Evolutionary conservation across 2,329 filamentous ascomycete genomes (phyloP), one percentile per base, ranked within the genome.

Genomic region (Akanthomyces muscarius): DNA sequence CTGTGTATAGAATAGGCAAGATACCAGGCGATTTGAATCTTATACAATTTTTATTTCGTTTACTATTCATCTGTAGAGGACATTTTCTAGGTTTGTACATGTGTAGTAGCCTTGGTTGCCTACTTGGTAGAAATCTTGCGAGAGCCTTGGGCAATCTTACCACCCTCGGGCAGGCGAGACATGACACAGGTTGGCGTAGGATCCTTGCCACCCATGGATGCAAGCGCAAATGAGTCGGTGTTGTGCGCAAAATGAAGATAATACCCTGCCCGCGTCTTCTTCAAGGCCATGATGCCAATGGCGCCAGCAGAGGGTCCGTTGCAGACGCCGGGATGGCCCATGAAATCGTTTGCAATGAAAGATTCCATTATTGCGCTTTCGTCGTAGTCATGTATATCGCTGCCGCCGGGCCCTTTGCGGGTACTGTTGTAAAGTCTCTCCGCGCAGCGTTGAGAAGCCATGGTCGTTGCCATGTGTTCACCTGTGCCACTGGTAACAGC

Each of bases 201-300:
- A 67, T 98, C 93, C 30, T 86, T 83, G 1, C 89, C 90, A 44
- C 89, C 86, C 91, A 98, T 96, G 3, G 92, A 96, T 1, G 92
- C 92, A 60, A 99, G 78, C 6, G 93, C 92, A 79, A 89, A 89
- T 1, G 85, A 87, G 73, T 98, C 94, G 0, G 95, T 99, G 72
- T 98, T 99, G 80, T 99, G 95, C 1, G 90, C 93, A 78, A 96
- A 99, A 75, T 94, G 94, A 58, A 99, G 84, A 71, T 90, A 92
- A 67, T 91, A 86, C 1, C 92, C 92, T 25, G 85, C 81, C 14
- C 80, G 81, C 0, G 85, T 89, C 78, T 92, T 95, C 78, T 98
- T 98, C 69, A 97, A 90, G 0, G 88, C 87, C 80, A 99, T 87
- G 63, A 97, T 85, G 2, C 95, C 95, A 70, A 99, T 96, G 36